Percentiles rank a stretch among this genome's conserved stretches.
Evolutionary conservation across 495 filamentous ascomycete genomes (phyloP).

Genomic region (Penicillium tannophilum): DNA sequence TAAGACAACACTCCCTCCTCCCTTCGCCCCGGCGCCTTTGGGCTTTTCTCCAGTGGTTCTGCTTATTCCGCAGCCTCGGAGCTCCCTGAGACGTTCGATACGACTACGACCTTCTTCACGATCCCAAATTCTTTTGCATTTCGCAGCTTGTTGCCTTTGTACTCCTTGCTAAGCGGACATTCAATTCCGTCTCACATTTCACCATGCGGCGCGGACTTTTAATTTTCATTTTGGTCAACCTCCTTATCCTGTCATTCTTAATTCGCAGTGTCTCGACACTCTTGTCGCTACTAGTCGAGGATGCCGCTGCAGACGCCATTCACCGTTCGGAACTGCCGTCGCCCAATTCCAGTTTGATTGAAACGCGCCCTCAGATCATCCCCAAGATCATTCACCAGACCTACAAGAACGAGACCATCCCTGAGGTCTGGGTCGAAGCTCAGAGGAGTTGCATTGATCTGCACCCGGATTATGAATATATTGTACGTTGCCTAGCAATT

Average conservation of each 20-base stretch:
- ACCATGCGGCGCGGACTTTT: conserved; percentile 65
- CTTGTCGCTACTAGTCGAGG: conserved; percentile 65
- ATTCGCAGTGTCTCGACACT: conserved; percentile 66
- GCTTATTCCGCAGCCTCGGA: not conserved
- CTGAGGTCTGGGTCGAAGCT: conserved; percentile 69
- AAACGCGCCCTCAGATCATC: conserved; percentile 65
- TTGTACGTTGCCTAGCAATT: conserved; percentile 49
- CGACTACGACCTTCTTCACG: conserved; percentile 1
- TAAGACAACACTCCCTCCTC: not conserved
- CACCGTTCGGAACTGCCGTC: conserved; percentile 63
- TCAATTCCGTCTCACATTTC: conserved; percentile 14
- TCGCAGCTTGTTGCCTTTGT: not conserved
- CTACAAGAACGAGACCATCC: conserved; percentile 76
- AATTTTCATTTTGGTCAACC: conserved; percentile 63
- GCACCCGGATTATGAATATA: conserved; percentile 81
- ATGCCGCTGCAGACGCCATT: conserved; percentile 66
- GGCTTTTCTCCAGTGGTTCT: not conserved
- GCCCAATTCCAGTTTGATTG: conserved; percentile 62
- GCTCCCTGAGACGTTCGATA: not conserved
- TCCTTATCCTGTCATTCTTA: conserved; percentile 59
- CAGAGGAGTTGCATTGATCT: conserved; percentile 75
- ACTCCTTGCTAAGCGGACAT: not conserved
- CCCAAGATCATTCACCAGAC: conserved; percentile 93
- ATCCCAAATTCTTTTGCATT: not conserved
- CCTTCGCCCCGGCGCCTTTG: not conserved